Evolutionary conservation across 805 yeast genomes (phyloP).

Genomic region (Yarrowia hollandica): DNA sequence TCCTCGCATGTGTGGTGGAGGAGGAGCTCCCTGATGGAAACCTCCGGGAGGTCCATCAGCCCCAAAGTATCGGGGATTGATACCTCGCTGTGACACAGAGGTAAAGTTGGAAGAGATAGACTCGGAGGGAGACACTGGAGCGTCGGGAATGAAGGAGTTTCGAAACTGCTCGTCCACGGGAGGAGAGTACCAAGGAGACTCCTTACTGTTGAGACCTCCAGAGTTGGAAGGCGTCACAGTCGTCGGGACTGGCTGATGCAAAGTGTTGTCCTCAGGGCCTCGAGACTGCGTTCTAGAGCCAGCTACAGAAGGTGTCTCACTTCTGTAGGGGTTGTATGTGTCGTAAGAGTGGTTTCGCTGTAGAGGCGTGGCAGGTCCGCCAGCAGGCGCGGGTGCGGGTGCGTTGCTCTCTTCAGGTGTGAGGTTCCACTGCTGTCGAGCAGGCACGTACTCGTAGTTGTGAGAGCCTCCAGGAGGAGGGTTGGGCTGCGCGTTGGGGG

Average conservation of each 20-base stretch:
- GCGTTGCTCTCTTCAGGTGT: constrained; percentile 9
- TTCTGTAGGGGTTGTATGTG: constrained; percentile 21
- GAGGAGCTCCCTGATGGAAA: constrained; percentile 26
- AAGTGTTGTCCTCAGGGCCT: neutral
- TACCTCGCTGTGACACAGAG: constrained; percentile 33
- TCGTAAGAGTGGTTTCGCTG: constrained; percentile 26
- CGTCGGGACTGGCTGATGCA: constrained; percentile 19
- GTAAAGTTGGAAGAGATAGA: constrained; percentile 34
- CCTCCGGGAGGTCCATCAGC: constrained; percentile 24
- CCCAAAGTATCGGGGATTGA: constrained; percentile 31
- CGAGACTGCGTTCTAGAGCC: constrained; percentile 7
- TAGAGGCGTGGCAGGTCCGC: too few relatives aligned
- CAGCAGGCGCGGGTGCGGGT: neutral
- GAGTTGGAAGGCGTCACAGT: constrained; percentile 16
- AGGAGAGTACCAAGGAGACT: constrained; percentile 24
- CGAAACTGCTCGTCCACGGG: constrained; percentile 27
- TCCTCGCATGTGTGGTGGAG: constrained; percentile 30
- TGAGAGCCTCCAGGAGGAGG: constrained; percentile 18
- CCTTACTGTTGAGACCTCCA: constrained; percentile 3
- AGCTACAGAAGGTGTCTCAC: neutral
- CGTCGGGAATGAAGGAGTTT: constrained; percentile 28
- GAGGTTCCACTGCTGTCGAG: constrained; percentile 31
- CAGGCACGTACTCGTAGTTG: constrained; percentile 30
- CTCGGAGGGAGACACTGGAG: constrained; percentile 32
- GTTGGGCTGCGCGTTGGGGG: constrained; percentile 3